Evolutionary conservation across 768 basidiomycete genomes (phyloP).

Genomic region (Xerocomus potaroensis): DNA sequence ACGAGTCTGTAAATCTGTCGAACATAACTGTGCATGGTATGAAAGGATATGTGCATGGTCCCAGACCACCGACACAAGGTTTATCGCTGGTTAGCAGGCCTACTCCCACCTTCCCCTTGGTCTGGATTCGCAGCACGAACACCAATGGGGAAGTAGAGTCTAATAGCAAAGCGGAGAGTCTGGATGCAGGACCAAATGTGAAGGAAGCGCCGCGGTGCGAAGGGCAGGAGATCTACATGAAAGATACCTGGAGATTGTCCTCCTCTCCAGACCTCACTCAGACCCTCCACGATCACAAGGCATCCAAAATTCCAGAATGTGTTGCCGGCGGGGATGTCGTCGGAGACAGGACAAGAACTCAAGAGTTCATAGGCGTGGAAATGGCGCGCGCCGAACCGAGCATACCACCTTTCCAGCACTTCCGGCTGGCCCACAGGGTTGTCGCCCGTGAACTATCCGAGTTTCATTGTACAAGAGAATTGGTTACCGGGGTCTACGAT

Average conservation of each 20-base stretch:
- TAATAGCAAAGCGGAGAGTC: no score
- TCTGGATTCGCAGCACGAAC: neutral
- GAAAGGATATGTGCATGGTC: no score
- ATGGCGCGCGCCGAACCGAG: neutral
- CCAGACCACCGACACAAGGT: neutral
- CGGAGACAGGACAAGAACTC: neutral
- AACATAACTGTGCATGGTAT: no score
- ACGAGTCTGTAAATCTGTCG: no score
- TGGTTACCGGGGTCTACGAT: neutral
- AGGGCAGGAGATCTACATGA: neutral
- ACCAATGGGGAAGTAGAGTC: neutral
- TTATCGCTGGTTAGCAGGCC: neutral
- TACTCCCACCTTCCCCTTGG: neutral
- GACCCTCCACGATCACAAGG: neutral
- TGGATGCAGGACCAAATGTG: neutral
- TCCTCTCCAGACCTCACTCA: neutral
- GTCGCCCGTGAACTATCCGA: neutral
- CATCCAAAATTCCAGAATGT: neutral
- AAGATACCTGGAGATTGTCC: slow-evolving; percentile 5
- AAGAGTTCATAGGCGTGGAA: neutral
- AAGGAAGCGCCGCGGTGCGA: neutral
- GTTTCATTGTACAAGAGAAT: neutral
- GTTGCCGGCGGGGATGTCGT: neutral
- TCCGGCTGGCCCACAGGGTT: neutral
- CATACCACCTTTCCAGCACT: slow-evolving; percentile 1